Evolutionary conservation across 805 yeast species (phyloP).

Genomic region (Groenewaldozyma tartarivorans): DNA sequence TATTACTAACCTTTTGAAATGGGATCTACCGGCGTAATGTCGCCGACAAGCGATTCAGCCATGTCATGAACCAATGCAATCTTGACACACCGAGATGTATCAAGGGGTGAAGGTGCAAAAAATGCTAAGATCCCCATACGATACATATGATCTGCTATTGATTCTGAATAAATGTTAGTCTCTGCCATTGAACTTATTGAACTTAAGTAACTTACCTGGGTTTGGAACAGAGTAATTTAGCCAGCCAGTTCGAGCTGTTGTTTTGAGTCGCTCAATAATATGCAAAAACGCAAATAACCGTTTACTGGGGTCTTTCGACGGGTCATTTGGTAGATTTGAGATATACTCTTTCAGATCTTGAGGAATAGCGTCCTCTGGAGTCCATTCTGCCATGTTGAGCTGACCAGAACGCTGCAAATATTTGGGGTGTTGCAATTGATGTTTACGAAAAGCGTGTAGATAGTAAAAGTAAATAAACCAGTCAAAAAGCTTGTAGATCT

Average conservation of each 20-base stretch:
- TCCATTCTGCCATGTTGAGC: slow-evolving; percentile 32
- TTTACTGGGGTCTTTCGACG: slow-evolving; percentile 8
- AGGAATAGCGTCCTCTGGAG: slow-evolving; percentile 47
- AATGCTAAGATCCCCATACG: slow-evolving; percentile 79
- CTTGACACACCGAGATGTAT: slow-evolving; percentile 63
- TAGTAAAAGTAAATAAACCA: too few relatives aligned
- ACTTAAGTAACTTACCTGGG: slow-evolving; percentile 35
- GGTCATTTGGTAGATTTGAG: slow-evolving; percentile 9
- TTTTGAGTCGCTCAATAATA: slow-evolving; percentile 61
- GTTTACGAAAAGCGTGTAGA: slow-evolving; percentile 1
- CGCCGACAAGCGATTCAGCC: slow-evolving; percentile 92
- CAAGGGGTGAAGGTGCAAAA: slow-evolving; percentile 47
- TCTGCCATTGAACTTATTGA: slow-evolving; percentile 32
- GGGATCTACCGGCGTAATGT: slow-evolving; percentile 74
- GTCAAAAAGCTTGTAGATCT: too few relatives aligned
- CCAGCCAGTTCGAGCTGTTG: slow-evolving; percentile 92
- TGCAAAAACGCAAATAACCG: slow-evolving; percentile 45
- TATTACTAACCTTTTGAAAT: slow-evolving; percentile 40
- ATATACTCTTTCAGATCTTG: slow-evolving; percentile 33
- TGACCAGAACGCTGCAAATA: neutral
- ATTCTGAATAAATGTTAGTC: slow-evolving; percentile 26
- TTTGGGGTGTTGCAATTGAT: neutral
- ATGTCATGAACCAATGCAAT: slow-evolving; percentile 89
- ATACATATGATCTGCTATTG: slow-evolving; percentile 93
- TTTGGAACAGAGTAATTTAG: slow-evolving; percentile 50